Percentiles rank a stretch among this genome's conserved stretches.
Conservation (phyloP, 2,329 filamentous ascomycete species). For the Pezizomycotina sp. region DNA sequence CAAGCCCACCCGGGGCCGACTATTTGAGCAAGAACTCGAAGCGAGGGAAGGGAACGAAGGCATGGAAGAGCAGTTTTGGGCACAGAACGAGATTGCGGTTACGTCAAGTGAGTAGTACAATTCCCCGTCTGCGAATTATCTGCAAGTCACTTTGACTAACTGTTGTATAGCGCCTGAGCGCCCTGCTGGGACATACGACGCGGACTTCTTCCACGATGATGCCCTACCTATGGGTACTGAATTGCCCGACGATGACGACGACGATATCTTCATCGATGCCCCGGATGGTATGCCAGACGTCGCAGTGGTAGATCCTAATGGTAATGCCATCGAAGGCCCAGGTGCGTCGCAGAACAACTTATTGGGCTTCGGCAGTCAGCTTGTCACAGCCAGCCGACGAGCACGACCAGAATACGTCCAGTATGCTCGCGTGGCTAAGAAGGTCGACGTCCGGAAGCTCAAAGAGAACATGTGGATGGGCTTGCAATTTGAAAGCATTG, state of each 20-base stretch:
- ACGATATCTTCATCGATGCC: slow-evolving; percentile 62
- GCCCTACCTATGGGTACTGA: slow-evolving; percentile 51
- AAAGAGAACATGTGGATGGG: slow-evolving; percentile 57
- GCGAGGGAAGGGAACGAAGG: slow-evolving; percentile 35
- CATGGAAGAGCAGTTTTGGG: slow-evolving; percentile 94
- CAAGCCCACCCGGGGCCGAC: slow-evolving; percentile 14
- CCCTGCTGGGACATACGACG: slow-evolving; percentile 63
- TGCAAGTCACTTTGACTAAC: slow-evolving; percentile 23
- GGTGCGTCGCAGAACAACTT: slow-evolving; percentile 11
- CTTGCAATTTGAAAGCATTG: slow-evolving; percentile 38
- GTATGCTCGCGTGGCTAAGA: slow-evolving; percentile 53
- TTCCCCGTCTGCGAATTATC: slow-evolving; percentile 22
- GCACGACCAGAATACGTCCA: slow-evolving; percentile 52
- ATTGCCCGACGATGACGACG: slow-evolving; percentile 44
- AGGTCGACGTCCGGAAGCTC: slow-evolving; percentile 50
- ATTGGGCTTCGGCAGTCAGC: slow-evolving; percentile 42
- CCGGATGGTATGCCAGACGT: slow-evolving; percentile 55
- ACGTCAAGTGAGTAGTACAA: slow-evolving; percentile 19
- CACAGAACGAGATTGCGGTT: slow-evolving; percentile 42
- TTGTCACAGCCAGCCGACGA: slow-evolving; percentile 45
- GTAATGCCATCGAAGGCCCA: slow-evolving; percentile 11
- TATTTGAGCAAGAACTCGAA: slow-evolving; percentile 11
- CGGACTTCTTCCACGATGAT: slow-evolving; percentile 93
- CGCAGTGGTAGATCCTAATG: slow-evolving; percentile 30
- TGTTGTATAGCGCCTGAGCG: slow-evolving; percentile 17